Conservation (phyloP, 148 eudicot species). For the Vaccinium macrocarpon region DNA sequence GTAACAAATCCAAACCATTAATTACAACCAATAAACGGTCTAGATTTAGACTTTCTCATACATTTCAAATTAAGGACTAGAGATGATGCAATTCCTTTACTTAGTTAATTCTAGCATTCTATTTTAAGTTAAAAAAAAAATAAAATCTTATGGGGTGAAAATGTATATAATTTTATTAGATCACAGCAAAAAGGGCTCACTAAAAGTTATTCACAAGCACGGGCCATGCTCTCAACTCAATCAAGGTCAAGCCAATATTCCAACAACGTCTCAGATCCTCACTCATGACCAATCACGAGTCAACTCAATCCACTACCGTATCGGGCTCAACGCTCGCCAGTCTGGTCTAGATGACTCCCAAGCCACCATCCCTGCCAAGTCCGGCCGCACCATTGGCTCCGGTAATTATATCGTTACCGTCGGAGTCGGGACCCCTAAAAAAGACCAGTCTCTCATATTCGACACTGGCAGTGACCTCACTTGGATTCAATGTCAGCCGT, state of each 20-base stretch:
- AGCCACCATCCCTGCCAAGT: constrained; percentile 49
- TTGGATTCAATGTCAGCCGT: constrained; percentile 65
- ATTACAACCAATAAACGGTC: too few relatives aligned
- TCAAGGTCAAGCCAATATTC: constrained; percentile 19
- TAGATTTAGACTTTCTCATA: too few relatives aligned
- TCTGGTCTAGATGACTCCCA: constrained; percentile 10
- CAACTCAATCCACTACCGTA: constrained; percentile 43
- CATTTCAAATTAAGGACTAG: too few relatives aligned
- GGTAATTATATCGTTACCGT: constrained; percentile 60
- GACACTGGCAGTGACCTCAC: constrained; percentile 61
- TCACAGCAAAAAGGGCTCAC: constrained; percentile 26
- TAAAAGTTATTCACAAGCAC: constrained; percentile 56
- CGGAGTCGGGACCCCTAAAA: constrained; percentile 64
- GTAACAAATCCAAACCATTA: too few relatives aligned
- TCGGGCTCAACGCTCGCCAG: constrained; percentile 15
- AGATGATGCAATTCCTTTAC: too few relatives aligned
- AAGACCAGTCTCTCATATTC: constrained; percentile 56
- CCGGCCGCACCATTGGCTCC: constrained; percentile 55
- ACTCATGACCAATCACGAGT: constrained; percentile 59
- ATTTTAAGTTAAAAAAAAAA: background rate
- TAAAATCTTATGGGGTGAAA: background rate
- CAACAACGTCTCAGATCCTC: constrained; percentile 38
- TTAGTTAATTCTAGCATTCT: too few relatives aligned
- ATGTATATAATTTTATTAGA: constrained; percentile 8
- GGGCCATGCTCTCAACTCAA: constrained; percentile 53